Evolutionary conservation across 23 red algal species (phyloP).

Genomic region (Agarophyton chilense): DNA sequence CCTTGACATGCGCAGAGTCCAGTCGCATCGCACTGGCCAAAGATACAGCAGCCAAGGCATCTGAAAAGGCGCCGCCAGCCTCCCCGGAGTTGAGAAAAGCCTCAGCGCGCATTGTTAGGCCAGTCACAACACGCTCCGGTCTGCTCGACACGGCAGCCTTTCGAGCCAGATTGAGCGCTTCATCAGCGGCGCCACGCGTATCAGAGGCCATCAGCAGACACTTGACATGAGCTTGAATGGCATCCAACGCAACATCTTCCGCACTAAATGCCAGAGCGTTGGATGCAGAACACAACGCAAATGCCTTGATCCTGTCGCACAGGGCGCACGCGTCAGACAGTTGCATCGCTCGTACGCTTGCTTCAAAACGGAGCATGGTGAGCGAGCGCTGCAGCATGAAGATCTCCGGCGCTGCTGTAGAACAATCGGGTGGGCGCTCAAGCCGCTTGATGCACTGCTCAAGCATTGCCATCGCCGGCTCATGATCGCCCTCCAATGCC

Average conservation of each 20-base stretch:
- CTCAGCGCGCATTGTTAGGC: slow-evolving; percentile 36
- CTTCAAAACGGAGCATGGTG: slow-evolving; percentile 36
- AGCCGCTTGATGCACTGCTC: not conserved
- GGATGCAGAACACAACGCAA: not conserved
- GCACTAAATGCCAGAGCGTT: not conserved
- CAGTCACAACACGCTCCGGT: slow-evolving; percentile 33
- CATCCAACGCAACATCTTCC: slow-evolving; percentile 46
- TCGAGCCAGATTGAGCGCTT: slow-evolving; percentile 19
- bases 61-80: slow-evolving; percentile 7
- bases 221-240: slow-evolving; percentile 12
- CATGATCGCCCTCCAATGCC: not conserved
- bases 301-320: slow-evolving; percentile 7
- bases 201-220: slow-evolving; percentile 1
- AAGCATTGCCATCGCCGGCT: not conserved
- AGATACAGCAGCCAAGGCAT: slow-evolving; percentile 45
- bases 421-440: not conserved
- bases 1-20: slow-evolving; percentile 31
- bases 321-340: not conserved
- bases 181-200: slow-evolving; percentile 27
- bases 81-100: slow-evolving; percentile 11
- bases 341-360: not conserved
- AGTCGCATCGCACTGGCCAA: slow-evolving; percentile 42
- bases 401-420: slow-evolving; percentile 30
- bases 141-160: slow-evolving; percentile 8
- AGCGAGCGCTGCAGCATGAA: slow-evolving; percentile 10